phyloP scores from a whole-genome alignment of 192 early-diverging fungal species.

The Coemansia brasiliensis region DNA sequence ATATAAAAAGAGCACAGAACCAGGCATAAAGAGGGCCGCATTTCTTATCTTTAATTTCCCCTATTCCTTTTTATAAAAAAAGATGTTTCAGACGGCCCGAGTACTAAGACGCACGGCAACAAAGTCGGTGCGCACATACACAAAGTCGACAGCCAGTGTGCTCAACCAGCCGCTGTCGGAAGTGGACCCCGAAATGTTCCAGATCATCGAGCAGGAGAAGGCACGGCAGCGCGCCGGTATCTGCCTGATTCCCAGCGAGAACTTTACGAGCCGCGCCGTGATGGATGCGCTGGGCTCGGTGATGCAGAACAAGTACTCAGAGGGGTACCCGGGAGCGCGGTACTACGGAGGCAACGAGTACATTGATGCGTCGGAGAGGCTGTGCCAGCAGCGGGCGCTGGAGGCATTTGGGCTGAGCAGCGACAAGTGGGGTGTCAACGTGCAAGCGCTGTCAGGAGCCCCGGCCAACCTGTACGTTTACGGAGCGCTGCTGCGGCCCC shows the following conservation, averaged over 20 bases:
- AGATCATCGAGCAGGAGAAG: constrained; percentile 96
- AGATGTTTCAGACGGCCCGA: constrained; percentile 12
- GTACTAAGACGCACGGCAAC: not conserved
- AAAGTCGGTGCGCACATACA: constrained; percentile 16
- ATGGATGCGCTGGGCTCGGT: constrained; percentile 96
- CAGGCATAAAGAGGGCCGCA: not conserved
- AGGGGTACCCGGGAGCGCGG: constrained; percentile 93
- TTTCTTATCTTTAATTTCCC: constrained; percentile 4
- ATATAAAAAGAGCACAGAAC: too few relatives aligned
- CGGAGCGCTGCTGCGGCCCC: constrained; percentile 90
- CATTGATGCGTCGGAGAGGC: constrained; percentile 90
- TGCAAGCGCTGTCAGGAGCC: constrained; percentile 92
- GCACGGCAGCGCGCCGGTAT: constrained; percentile 88
- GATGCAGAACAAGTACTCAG: constrained; percentile 99
- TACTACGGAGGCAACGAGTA: constrained; percentile 99
- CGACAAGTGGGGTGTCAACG: constrained; percentile 95
- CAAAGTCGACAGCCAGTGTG: constrained; percentile 30
- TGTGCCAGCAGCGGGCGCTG: constrained; percentile 96
- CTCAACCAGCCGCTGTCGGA: constrained; percentile 77
- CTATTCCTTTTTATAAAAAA: constrained; percentile 2
- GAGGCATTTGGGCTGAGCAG: constrained; percentile 84
- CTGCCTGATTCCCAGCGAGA: constrained; percentile 96
- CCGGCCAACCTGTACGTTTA: constrained; percentile 99
- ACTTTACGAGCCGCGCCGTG: constrained; percentile 95
- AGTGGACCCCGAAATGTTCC: constrained; percentile 85